These are phyloP conservation scores for Lipomyces yamanashiensis DNA, from an alignment of 805 yeast species.

Conservation along the genomic window DNA sequence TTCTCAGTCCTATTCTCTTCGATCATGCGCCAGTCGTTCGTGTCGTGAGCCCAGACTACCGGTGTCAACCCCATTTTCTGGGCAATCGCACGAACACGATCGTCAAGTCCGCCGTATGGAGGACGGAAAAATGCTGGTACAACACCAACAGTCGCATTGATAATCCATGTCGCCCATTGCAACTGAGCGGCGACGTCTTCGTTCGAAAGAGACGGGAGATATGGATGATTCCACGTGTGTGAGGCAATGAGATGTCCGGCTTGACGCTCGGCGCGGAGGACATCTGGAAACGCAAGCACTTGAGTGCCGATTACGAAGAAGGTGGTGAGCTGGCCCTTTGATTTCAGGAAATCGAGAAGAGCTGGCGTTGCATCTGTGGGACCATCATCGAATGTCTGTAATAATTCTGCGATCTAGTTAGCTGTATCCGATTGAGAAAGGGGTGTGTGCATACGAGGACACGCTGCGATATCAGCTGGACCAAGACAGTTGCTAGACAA, in stretches of 20 bases:
- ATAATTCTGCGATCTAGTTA: slow-evolving; percentile 47
- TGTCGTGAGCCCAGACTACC: slow-evolving; percentile 89
- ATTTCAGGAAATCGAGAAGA: slow-evolving; percentile 58
- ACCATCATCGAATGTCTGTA: slow-evolving; percentile 96
- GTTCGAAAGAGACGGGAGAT: slow-evolving; percentile 75
- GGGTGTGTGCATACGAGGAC: background rate
- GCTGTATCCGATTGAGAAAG: background rate
- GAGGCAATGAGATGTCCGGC: slow-evolving; percentile 81
- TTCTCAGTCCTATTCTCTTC: slow-evolving; percentile 56
- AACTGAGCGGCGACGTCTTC: slow-evolving; percentile 86
- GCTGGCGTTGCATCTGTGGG: slow-evolving; percentile 75
- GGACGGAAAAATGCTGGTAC: slow-evolving; percentile 94
- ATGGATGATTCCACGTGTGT: slow-evolving; percentile 93
- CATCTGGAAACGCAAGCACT: slow-evolving; percentile 74
- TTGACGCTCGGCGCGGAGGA: slow-evolving; percentile 59
- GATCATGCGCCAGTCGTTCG: slow-evolving; percentile 85
- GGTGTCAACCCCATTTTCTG: slow-evolving; percentile 85
- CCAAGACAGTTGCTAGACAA: slow-evolving; percentile 11
- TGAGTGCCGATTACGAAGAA: slow-evolving; percentile 87
- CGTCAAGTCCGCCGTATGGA: slow-evolving; percentile 94
- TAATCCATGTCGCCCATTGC: slow-evolving; percentile 97
- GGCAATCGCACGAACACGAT: slow-evolving; percentile 77
- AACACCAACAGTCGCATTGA: slow-evolving; percentile 90
- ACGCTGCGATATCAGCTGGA: slow-evolving; percentile 4
- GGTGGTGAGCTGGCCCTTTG: slow-evolving; percentile 56